Evolutionary conservation across 805 yeast species (phyloP).

Genomic region (Yamadazyma laniorum): DNA sequence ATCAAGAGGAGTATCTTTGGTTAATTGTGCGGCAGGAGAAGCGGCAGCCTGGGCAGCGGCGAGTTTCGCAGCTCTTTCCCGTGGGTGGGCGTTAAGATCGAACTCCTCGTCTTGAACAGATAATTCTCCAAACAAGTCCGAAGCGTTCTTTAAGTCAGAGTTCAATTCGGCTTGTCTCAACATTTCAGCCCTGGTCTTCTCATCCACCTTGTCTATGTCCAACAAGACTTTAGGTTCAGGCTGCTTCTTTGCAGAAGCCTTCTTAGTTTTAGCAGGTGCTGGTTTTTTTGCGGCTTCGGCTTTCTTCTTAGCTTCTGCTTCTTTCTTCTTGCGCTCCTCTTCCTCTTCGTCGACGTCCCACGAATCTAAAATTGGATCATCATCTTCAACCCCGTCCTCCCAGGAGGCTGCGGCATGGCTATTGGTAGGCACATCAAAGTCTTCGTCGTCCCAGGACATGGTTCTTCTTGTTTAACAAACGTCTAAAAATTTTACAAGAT

Average conservation of each 20-base stretch:
- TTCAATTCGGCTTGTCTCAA: slow-evolving; percentile 77
- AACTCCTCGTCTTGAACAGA: slow-evolving; percentile 39
- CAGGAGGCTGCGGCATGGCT: slow-evolving; percentile 64
- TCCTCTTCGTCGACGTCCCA: slow-evolving; percentile 88
- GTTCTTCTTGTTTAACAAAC: slow-evolving; percentile 2
- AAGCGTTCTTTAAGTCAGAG: slow-evolving; percentile 89
- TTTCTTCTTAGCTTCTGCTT: slow-evolving; percentile 39
- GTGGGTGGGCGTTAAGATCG: slow-evolving; percentile 49
- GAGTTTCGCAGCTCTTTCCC: slow-evolving; percentile 45
- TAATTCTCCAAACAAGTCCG: slow-evolving; percentile 80
- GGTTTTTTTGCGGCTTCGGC: slow-evolving; percentile 43
- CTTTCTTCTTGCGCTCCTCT: slow-evolving; percentile 48
- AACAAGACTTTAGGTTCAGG: slow-evolving; percentile 33
- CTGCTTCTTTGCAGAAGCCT: slow-evolving; percentile 39
- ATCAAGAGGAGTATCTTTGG: slow-evolving; percentile 64
- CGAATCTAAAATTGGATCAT: slow-evolving; percentile 69
- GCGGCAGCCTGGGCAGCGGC: slow-evolving; percentile 34
- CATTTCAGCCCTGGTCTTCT: slow-evolving; percentile 68
- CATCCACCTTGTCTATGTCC: slow-evolving; percentile 70
- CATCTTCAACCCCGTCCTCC: slow-evolving; percentile 83
- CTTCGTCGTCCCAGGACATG: slow-evolving; percentile 86
- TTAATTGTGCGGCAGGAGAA: slow-evolving; percentile 27
- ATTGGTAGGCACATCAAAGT: slow-evolving; percentile 61
- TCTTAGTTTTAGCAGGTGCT: slow-evolving; percentile 49
- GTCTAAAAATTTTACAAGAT: not conserved